phyloP scores from a whole-genome alignment of 2,329 filamentous ascomycete genomes.

The Coniosporium tulheliwenetii region DNA sequence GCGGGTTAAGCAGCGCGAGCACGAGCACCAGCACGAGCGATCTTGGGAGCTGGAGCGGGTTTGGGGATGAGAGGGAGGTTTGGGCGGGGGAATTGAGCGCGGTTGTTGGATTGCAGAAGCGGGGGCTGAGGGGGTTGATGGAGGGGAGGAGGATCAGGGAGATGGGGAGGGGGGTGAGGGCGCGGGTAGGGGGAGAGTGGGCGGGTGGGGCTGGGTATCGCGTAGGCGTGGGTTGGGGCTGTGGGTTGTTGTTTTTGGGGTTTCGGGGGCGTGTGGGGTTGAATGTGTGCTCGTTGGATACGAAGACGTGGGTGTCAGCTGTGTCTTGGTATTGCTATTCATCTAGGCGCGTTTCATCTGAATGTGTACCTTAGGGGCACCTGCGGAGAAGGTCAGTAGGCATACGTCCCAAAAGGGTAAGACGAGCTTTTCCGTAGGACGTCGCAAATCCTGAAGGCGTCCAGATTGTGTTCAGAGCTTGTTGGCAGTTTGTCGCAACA shows the following conservation, averaged over 20 bases:
- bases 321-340: no score
- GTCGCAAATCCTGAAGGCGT: no score
- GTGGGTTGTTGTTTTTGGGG: not conserved
- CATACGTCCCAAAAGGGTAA: no score
- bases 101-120: constrained; percentile 89
- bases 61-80: constrained; percentile 39
- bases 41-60: constrained; percentile 16
- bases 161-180: constrained; percentile 31
- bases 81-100: constrained; percentile 74
- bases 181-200: constrained; percentile 2
- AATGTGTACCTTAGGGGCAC: no score
- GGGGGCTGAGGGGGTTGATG: constrained; percentile 83
- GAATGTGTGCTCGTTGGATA: not conserved
- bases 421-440: no score
- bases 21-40: constrained; percentile 17
- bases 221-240: constrained; percentile 5
- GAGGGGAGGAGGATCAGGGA: constrained; percentile 79
- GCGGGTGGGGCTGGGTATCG: constrained; percentile 20
- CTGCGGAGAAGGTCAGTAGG: no score
- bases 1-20: constrained; percentile 15
- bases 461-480: no score
- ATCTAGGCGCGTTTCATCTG: no score
- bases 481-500: no score
- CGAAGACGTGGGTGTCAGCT: no score
- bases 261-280: not conserved